phyloP scores from a whole-genome alignment of 1,284 basidiomycete species.

The Microbotryomycetes sp. region DNA sequence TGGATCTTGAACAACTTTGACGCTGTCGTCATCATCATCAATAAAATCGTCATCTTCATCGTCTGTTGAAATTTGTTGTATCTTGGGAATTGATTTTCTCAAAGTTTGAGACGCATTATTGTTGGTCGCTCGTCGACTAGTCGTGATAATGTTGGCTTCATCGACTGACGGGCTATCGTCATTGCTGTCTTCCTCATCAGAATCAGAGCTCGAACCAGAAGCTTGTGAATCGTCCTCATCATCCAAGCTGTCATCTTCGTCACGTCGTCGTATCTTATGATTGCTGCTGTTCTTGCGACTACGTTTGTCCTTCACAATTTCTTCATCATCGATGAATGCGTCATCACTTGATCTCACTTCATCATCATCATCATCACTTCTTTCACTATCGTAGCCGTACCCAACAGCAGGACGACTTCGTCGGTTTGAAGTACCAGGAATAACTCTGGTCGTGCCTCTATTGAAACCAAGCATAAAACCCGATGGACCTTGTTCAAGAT shows the following conservation, averaged over 20 bases:
- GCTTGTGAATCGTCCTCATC: background rate
- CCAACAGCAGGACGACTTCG: background rate
- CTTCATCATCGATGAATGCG: conserved; percentile 3
- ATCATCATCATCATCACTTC: conserved; percentile 1
- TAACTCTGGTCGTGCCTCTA: background rate
- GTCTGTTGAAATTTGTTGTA: background rate
- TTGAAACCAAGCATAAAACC: background rate
- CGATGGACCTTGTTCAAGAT: background rate
- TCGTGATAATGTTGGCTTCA: background rate
- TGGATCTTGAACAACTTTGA: no score
- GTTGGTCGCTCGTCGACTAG: background rate
- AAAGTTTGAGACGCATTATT: background rate
- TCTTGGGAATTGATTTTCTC: background rate
- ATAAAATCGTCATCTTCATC: background rate
- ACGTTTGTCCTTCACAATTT: background rate
- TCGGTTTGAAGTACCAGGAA: background rate
- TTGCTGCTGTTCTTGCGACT: background rate
- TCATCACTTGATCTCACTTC: background rate
- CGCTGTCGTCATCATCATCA: no score
- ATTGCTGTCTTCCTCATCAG: no score
- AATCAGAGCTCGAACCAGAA: no score
- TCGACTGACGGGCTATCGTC: background rate
- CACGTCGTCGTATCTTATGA: background rate
- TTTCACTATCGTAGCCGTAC: background rate
- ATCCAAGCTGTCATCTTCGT: background rate